Evolutionary conservation across 176 grass and related monocot species (phyloP), one percentile per base, ranked within the genome.

Genomic region (Puya raimondii): DNA sequence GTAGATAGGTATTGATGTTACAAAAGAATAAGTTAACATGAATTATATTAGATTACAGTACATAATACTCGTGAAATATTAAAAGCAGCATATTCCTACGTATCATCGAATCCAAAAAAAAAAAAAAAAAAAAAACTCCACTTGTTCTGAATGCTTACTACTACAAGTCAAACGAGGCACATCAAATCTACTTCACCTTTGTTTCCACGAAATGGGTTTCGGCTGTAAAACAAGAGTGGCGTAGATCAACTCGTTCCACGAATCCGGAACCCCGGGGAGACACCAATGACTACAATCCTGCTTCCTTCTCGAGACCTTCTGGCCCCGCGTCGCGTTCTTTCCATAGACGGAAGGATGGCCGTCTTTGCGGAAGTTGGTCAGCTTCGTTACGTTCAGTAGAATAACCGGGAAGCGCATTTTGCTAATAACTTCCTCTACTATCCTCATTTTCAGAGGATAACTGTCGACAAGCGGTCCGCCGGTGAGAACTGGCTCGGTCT

Each of bases 281-380:
- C 89, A 97, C 94, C 94, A 92, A 64, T 90, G 94, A 71, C 89
- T 92, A 82, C 94, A 90, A 51, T 99, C 89, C 75, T 99, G 89
- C 87, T 90, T 87, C 73, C 86, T 80, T 73, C 50, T 92, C 1
- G 93, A 87, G 69, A 83, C 70, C 79, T 68, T 90, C 54, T 26
- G 27, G 27, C 23, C 80, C 48, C 25, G 49, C 14, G 47, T 74
- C 2, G 5, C 72, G 58, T 70, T 66, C 78, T 76, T 90, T 66
- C 80, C 84, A 59, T 88, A 88, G 61, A 90, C 61, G n/a, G 86
- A 90, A 50, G 89, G 94, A 79, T 97, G 94, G 0, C 68, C 89
- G 72, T 92, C 89, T 79, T 83, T 83, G 23, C 86, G 89, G 76
- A 87, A 92, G 83, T 84, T 92, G 29, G 86, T 97, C 63, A 90